Evolutionary conservation across 805 yeast species (phyloP).

Genomic region (Sugiyamaella americana): DNA sequence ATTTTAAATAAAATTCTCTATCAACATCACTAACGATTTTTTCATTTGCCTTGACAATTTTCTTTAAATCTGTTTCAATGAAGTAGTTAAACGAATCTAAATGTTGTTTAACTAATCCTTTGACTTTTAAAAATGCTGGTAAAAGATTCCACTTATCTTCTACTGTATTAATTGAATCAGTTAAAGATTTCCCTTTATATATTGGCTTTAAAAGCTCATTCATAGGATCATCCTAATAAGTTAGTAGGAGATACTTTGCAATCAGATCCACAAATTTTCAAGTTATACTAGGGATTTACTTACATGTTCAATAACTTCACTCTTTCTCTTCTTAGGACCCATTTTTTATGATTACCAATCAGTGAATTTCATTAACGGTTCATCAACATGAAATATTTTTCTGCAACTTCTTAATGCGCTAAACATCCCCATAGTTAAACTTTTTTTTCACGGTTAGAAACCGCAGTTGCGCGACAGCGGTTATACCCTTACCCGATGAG

Average conservation of each 20-base stretch:
- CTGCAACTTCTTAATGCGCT: no score
- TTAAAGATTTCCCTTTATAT: slow-evolving; percentile 77
- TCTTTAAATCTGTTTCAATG: slow-evolving; percentile 87
- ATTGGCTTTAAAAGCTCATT: slow-evolving; percentile 71
- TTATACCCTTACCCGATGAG: no score
- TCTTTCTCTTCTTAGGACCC: not conserved
- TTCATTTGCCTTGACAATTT: slow-evolving; percentile 88
- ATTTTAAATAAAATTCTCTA: slow-evolving; percentile 91
- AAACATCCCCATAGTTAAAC: no score
- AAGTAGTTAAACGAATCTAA: slow-evolving; percentile 96
- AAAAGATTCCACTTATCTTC: slow-evolving; percentile 90
- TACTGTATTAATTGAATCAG: slow-evolving; percentile 86
- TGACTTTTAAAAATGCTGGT: slow-evolving; percentile 93
- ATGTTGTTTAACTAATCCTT: slow-evolving; percentile 95
- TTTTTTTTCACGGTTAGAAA: no score
- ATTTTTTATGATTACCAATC: not conserved
- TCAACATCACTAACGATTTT: slow-evolving; percentile 87
- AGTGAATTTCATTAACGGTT: no score
- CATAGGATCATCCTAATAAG: slow-evolving; percentile 32
- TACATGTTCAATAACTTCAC: not conserved
- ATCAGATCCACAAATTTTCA: not conserved
- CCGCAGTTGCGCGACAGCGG: no score
- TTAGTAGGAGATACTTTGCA: not conserved
- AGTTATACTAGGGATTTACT: not conserved
- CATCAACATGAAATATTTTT: no score